These are phyloP conservation scores for Leccinum truebloodii DNA, from an alignment of 768 basidiomycete species.

Conservation along the genomic window DNA sequence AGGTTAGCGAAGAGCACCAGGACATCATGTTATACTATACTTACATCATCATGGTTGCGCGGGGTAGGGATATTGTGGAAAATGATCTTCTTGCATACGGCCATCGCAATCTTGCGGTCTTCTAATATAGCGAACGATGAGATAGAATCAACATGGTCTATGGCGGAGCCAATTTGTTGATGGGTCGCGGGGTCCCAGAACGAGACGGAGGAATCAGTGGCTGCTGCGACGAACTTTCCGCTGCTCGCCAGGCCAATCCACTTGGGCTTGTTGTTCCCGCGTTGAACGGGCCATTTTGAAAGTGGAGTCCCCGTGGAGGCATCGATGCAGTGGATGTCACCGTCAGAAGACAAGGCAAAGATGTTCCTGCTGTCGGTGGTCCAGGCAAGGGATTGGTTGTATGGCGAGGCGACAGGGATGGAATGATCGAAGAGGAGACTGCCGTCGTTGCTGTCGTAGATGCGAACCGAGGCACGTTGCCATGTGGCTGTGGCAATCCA, in stretches of 20 bases:
- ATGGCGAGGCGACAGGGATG: background rate
- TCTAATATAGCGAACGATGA: background rate
- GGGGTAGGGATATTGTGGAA: background rate
- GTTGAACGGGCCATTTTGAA: background rate
- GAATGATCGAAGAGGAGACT: background rate
- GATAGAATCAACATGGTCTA: too few species aligned
- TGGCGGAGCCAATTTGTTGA: background rate
- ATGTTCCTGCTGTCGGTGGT: background rate
- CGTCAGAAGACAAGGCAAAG: background rate
- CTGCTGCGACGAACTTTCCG: background rate
- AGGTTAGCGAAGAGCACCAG: background rate
- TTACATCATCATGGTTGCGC: background rate
- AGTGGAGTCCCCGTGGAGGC: background rate
- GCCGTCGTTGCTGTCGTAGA: background rate
- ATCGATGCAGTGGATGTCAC: background rate
- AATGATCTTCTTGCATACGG: background rate
- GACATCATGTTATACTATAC: background rate
- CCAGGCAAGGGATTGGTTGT: background rate
- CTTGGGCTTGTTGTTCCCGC: background rate
- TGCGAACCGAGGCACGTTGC: background rate
- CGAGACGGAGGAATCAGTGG: background rate
- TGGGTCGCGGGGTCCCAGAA: background rate
- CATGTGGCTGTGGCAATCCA: background rate
- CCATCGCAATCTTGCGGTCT: background rate
- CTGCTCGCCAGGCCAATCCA: background rate